A percentile compares a stretch with the other conserved stretches of the same genome.
Evolutionary conservation across 2,329 filamentous ascomycete genomes (phyloP).

Genomic region (Dichotomopilus funicola): DNA sequence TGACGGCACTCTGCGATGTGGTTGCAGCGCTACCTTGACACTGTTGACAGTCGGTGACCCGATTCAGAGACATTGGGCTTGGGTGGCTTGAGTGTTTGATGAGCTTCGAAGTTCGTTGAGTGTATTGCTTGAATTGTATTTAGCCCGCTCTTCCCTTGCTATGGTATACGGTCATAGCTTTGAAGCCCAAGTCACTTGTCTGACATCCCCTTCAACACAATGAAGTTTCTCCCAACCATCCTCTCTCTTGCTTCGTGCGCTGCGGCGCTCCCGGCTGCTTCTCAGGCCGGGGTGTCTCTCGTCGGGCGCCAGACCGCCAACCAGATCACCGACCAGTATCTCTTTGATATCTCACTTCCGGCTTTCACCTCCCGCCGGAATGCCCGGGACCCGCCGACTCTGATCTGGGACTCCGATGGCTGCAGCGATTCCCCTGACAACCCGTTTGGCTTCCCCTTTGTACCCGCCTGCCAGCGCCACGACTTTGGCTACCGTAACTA

Average conservation of each 20-base stretch:
- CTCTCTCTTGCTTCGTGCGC: conserved; percentile 18
- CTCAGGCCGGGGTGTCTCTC: neutral
- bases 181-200: neutral
- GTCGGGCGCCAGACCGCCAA: conserved; percentile 16
- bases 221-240: conserved; percentile 30
- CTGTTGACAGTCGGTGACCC: neutral
- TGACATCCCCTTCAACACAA: conserved; percentile 10
- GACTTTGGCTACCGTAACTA: conserved; percentile 53
- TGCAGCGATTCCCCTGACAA: conserved; percentile 39
- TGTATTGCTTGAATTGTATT: neutral
- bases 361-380: conserved; percentile 38
- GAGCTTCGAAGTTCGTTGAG: neutral
- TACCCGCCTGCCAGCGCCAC: conserved; percentile 44
- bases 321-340: conserved; percentile 38
- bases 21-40: neutral
- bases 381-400: conserved; percentile 32
- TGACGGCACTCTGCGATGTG: neutral
- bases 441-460: conserved; percentile 39
- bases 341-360: conserved; percentile 39
- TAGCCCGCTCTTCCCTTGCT: neutral
- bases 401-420: conserved; percentile 38
- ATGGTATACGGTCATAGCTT: neutral
- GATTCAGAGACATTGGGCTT: neutral
- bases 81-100: neutral
- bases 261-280: conserved; percentile 9